phyloP scores from a whole-genome alignment of 345 rosid genomes.

The Bruguiera parviflora region DNA sequence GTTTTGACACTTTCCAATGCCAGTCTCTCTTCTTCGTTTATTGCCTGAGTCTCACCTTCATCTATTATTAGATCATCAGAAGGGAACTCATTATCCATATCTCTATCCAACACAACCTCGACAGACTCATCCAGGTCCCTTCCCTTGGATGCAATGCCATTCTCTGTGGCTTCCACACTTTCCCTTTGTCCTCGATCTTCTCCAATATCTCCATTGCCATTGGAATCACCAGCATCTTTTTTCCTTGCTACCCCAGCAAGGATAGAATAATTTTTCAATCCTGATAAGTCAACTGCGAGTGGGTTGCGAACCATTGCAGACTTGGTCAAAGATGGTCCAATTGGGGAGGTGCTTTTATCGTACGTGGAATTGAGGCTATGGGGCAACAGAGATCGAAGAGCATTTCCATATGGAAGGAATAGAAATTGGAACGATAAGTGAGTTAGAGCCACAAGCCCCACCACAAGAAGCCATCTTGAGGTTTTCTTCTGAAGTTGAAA shows the following conservation, averaged over 20 bases:
- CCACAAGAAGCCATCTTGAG: constrained; percentile 52
- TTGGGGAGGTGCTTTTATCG: constrained; percentile 19
- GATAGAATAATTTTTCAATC: constrained; percentile 18
- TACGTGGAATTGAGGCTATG: constrained; percentile 7
- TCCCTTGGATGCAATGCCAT: constrained; percentile 21
- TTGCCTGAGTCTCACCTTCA: constrained; percentile 1
- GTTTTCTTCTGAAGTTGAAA: constrained; percentile 40
- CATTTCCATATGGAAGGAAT: constrained; percentile 62
- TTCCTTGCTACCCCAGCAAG: constrained; percentile 18
- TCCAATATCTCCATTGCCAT: constrained; percentile 12
- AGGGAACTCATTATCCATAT: constrained; percentile 14
- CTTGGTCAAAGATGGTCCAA: constrained; percentile 33
- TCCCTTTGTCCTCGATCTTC: constrained; percentile 5
- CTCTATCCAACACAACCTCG: constrained; percentile 27
- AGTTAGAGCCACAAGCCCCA: constrained; percentile 48
- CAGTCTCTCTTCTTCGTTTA: background rate
- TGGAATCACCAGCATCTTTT: constrained; percentile 22
- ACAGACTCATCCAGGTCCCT: constrained; percentile 9
- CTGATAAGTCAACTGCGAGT: constrained; percentile 50
- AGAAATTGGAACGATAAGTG: constrained; percentile 60
- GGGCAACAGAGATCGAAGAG: constrained; percentile 57
- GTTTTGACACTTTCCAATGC: constrained; percentile 8
- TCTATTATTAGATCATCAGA: constrained; percentile 8
- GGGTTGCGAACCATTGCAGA: constrained; percentile 51
- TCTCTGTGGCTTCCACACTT: constrained; percentile 5